A percentile compares a stretch with the other conserved stretches of the same genome.
phyloP scores from a whole-genome alignment of 305 asterid genomes.

The Rubia peregrina region DNA sequence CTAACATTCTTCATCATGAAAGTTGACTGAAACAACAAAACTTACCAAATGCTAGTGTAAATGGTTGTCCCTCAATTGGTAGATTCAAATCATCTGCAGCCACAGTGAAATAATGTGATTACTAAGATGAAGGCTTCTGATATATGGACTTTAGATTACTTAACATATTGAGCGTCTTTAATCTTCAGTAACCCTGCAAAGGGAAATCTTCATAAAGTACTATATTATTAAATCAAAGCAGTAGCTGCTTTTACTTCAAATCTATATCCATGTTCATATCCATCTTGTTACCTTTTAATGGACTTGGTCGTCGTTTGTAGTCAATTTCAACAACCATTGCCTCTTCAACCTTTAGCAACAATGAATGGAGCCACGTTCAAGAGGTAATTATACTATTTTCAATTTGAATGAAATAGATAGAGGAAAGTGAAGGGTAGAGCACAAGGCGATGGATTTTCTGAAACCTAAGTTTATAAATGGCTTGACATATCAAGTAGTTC shows the following conservation, averaged over 20 bases:
- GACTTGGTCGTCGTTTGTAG: conserved; percentile 14
- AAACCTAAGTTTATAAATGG: background rate
- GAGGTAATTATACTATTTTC: background rate
- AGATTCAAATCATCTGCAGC: conserved; percentile 58
- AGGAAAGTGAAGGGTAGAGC: background rate
- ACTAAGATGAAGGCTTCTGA: background rate
- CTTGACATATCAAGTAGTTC: too few species aligned
- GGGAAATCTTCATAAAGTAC: background rate
- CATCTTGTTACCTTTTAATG: conserved; percentile 7
- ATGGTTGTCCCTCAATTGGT: conserved; percentile 44
- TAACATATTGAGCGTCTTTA: background rate
- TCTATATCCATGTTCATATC: conserved; percentile 7
- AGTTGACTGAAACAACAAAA: background rate
- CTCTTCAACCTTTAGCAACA: conserved; percentile 22
- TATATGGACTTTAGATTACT: background rate
- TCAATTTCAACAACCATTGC: conserved; percentile 23
- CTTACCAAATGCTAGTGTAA: conserved; percentile 58
- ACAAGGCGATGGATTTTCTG: background rate
- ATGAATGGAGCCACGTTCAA: background rate
- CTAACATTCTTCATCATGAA: background rate
- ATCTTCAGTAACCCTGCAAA: background rate
- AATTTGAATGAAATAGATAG: background rate
- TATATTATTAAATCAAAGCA: conserved; percentile 1
- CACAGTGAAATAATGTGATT: background rate
- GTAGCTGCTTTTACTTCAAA: too few species aligned